A percentile compares a stretch with the other conserved stretches of the same genome.
phyloP scores from a whole-genome alignment of 257 asterid species.

The Jacaranda mimosifolia region DNA sequence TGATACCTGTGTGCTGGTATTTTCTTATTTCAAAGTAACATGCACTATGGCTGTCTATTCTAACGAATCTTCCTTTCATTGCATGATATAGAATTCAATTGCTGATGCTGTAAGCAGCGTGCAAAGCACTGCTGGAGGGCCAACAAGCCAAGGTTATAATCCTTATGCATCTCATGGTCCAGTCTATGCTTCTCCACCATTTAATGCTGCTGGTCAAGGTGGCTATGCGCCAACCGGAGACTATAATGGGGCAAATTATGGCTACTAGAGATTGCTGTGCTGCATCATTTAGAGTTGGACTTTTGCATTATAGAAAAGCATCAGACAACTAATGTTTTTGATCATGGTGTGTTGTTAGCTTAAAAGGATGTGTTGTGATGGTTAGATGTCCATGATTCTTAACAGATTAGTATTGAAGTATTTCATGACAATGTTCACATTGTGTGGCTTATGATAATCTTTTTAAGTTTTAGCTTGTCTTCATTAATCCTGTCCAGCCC shows the following conservation, averaged over 20 bases:
- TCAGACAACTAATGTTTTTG: background rate
- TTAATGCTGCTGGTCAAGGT: conserved; percentile 52
- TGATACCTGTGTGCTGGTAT: background rate
- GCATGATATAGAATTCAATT: conserved; percentile 62
- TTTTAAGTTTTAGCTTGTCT: no score
- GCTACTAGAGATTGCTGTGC: conserved; percentile 48
- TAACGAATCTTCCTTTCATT: background rate
- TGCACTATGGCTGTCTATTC: background rate
- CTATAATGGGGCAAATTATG: conserved; percentile 65
- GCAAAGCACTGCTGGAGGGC: conserved; percentile 52
- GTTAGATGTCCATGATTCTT: conserved; percentile 11
- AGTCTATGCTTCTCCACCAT: conserved; percentile 50
- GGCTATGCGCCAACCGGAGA: conserved; percentile 63
- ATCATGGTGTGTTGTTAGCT: background rate
- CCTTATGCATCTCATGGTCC: conserved; percentile 65
- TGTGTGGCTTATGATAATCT: no score
- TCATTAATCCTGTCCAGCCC: no score
- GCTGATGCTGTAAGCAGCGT: conserved; percentile 67
- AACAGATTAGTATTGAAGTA: no score
- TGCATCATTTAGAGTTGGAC: conserved; percentile 1
- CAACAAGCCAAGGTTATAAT: conserved; percentile 68
- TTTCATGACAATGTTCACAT: no score
- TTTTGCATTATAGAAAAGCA: conserved; percentile 6
- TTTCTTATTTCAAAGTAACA: background rate
- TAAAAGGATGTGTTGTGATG: conserved; percentile 31